These are phyloP conservation scores for Didymella segeticola DNA, from an alignment of 2,329 filamentous ascomycete genomes.

Conservation along the genomic window DNA sequence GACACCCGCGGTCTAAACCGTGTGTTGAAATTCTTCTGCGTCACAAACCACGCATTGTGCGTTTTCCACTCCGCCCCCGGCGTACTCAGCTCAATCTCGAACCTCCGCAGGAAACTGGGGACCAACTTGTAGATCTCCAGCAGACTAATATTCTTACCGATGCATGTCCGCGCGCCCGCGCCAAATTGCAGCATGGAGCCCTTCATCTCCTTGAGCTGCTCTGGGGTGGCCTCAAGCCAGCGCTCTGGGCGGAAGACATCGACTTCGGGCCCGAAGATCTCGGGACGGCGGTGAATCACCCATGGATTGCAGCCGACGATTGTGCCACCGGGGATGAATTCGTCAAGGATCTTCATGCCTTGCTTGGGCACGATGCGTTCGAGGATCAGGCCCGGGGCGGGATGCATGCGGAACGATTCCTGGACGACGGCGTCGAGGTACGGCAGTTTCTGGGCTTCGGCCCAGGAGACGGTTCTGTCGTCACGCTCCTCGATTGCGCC, in stretches of 20 bases:
- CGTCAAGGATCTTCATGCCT: slow-evolving; percentile 68
- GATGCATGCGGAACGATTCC: slow-evolving; percentile 78
- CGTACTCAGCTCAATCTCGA: slow-evolving; percentile 59
- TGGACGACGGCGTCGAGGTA: slow-evolving; percentile 82
- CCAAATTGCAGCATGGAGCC: slow-evolving; percentile 77
- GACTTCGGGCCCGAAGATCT: slow-evolving; percentile 72
- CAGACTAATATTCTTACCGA: slow-evolving; percentile 62
- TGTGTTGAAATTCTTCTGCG: slow-evolving; percentile 54
- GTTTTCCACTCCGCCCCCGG: slow-evolving; percentile 54
- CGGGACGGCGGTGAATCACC: slow-evolving; percentile 72
- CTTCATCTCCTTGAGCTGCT: slow-evolving; percentile 70
- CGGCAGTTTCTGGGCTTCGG: slow-evolving; percentile 71
- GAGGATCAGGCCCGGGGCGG: slow-evolving; percentile 73
- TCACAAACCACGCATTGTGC: slow-evolving; percentile 63
- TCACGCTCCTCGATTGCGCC: slow-evolving; percentile 55
- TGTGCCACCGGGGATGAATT: slow-evolving; percentile 70
- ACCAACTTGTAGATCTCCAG: slow-evolving; percentile 61
- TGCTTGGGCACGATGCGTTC: slow-evolving; percentile 74
- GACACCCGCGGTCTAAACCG: slow-evolving; percentile 44
- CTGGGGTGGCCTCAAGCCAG: slow-evolving; percentile 64
- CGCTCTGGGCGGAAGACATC: slow-evolving; percentile 73
- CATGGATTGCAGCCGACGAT: slow-evolving; percentile 78
- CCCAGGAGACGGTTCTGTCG: slow-evolving; percentile 70
- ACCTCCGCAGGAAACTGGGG: slow-evolving; percentile 66
- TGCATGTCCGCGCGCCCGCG: slow-evolving; percentile 72